A percentile compares a stretch with the other conserved stretches of the same genome.
phyloP scores from a whole-genome alignment of 2,329 filamentous ascomycete species.

The Alternaria novae-zelandiae region DNA sequence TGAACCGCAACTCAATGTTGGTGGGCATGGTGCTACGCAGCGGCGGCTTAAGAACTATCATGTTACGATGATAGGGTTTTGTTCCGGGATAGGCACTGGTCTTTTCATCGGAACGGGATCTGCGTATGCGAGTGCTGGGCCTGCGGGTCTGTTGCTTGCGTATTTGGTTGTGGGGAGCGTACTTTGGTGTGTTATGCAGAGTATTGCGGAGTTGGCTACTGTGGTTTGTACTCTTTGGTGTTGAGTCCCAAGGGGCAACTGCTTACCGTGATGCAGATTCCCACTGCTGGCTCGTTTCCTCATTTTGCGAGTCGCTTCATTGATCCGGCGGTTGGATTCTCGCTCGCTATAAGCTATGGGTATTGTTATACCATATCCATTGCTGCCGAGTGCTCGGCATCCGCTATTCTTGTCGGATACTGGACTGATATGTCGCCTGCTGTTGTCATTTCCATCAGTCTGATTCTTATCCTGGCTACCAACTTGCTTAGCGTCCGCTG shows the following conservation, averaged over 20 bases:
- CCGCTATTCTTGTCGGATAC: conserved; percentile 48
- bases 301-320: conserved; percentile 68
- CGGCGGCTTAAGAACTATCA: conserved; percentile 25
- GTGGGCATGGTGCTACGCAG: conserved; percentile 25
- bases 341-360: conserved; percentile 52
- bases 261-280: conserved; percentile 4
- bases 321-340: conserved; percentile 67
- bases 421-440: conserved; percentile 61
- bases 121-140: conserved; percentile 43
- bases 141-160: conserved; percentile 62
- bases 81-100: conserved; percentile 28
- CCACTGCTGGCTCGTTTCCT: conserved; percentile 62
- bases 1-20: conserved; percentile 26
- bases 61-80: conserved; percentile 31
- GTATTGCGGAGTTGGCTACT: conserved; percentile 65
- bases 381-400: conserved; percentile 55
- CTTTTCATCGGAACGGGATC: conserved; percentile 27
- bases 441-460: conserved; percentile 60
- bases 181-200: conserved; percentile 66
- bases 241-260: not conserved
- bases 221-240: conserved; percentile 11
- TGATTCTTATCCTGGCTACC: conserved; percentile 58
- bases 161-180: conserved; percentile 62
- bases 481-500: conserved; percentile 59
- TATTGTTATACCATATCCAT: conserved; percentile 56